Evolutionary conservation across 176 grass and related monocot genomes (phyloP), one percentile per base, ranked within the genome.

Genomic region (Triticum timopheevii): DNA sequence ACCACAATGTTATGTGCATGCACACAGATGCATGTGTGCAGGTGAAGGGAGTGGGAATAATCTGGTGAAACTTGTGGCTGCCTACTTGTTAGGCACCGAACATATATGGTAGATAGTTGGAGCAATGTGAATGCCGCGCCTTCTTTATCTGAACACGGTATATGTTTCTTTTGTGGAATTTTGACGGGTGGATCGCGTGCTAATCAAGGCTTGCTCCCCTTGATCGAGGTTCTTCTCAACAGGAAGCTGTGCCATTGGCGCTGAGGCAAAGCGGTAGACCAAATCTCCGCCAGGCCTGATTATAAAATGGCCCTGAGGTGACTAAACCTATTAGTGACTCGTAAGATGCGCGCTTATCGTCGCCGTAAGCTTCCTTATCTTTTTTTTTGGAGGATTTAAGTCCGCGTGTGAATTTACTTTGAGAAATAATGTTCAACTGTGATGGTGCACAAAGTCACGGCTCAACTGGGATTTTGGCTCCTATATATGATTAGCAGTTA

Each of bases 271-370:
- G 56, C 35, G 20, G 24, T 63, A 71, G 79, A 17, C 64, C 83
- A 86, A 86, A 90, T 88, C 81, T 75, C 80, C 13, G 65, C 4
- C 34, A 80, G 25, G 25, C 30, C 17, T 39, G 50, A 74, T 88
- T 91, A 84, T 58, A 84, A 87, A 87, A 69, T 81, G 69, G 49
- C 22, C 13, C n/a, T 56, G 80, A 91, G 84, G 34, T 91, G 89
- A 84, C 85, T 68, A 38, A 87, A 80, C 80, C 7, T 87, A 83
- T 79, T 87, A 84, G 89, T 84, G 61, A 87, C 74, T 74, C 17
- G 61, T 84, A 39, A 90, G 85, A 91, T 91, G 89, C 85, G 74
- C 22, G 45, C 85, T 91, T 87, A 85, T 89, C 81, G 23, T 89
- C 76, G 31, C 13, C 81, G 10, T 80, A 84, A 83, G 36, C 89